These are phyloP conservation scores for Chaetothyriales sp. DNA, from an alignment of 2,329 filamentous ascomycete species.

Conservation along the genomic window DNA sequence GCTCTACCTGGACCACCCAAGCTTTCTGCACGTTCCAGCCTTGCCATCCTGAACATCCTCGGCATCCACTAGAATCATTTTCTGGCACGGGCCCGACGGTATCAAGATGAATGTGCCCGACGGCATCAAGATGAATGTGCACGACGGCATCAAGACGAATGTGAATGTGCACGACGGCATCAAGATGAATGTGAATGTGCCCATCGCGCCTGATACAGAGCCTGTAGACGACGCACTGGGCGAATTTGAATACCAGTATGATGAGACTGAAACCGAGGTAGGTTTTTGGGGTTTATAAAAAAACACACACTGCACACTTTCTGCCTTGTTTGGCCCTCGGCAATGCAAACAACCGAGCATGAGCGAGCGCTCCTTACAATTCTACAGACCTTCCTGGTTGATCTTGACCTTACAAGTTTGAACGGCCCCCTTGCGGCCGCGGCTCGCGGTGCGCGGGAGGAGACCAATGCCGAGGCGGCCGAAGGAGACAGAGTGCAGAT, in stretches of 20 bases:
- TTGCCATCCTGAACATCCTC: no score
- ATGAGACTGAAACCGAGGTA: conserved; percentile 40
- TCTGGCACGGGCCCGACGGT: no score
- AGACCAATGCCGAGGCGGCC: background rate
- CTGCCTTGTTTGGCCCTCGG: background rate
- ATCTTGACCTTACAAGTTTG: conserved; percentile 41
- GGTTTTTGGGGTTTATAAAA: conserved; percentile 5
- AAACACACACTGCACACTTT: background rate
- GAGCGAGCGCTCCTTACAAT: conserved; percentile 6
- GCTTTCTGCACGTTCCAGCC: no score
- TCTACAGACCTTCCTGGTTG: conserved; percentile 43
- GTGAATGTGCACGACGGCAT: no score
- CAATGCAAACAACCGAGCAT: background rate
- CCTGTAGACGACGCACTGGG: no score
- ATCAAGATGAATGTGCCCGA: no score
- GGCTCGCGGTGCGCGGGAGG: conserved; percentile 3
- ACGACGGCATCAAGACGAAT: no score
- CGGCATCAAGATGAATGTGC: no score
- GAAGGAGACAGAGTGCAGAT: conserved; percentile 47
- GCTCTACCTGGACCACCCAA: no score
- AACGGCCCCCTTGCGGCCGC: conserved; percentile 16
- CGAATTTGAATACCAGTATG: conserved; percentile 48
- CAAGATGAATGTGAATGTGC: no score
- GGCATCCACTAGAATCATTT: no score
- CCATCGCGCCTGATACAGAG: no score